Conservation (phyloP, 768 basidiomycete genomes). For the Boletus subparvulus region DNA sequence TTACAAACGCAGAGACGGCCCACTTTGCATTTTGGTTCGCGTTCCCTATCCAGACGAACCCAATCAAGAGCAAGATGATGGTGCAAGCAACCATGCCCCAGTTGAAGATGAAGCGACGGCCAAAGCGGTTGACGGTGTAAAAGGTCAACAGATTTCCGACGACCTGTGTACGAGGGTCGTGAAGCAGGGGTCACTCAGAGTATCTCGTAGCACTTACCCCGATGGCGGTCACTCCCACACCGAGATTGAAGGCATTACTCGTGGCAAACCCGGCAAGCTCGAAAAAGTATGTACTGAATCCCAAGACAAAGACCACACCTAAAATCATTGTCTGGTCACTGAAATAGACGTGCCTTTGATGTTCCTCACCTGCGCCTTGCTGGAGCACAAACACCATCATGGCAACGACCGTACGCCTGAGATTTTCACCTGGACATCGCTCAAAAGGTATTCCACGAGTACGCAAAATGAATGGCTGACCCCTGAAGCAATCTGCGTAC, state of each 20-base stretch:
- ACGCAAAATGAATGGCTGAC: constrained; percentile 6
- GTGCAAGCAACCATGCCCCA: constrained; percentile 29
- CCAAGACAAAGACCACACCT: constrained; percentile 30
- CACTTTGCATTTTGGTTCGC: constrained; percentile 16
- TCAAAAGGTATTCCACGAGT: not conserved
- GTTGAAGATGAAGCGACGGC: constrained; percentile 28
- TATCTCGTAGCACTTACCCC: constrained; percentile 11
- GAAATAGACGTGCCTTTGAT: too few relatives aligned
- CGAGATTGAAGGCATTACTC: constrained; percentile 33
- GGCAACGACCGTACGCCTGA: constrained; percentile 26
- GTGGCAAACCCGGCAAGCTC: constrained; percentile 35
- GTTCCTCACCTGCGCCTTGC: constrained; percentile 21
- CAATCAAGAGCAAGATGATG: constrained; percentile 24
- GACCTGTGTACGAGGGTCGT: constrained; percentile 9
- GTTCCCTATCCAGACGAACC: constrained; percentile 27
- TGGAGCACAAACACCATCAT: constrained; percentile 35
- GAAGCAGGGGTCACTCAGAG: not conserved
- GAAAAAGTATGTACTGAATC: constrained; percentile 36
- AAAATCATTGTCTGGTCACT: not conserved
- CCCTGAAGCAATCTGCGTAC: constrained; percentile 35
- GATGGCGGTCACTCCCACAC: constrained; percentile 28
- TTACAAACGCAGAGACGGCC: constrained; percentile 24
- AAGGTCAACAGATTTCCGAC: constrained; percentile 28
- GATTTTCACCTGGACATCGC: constrained; percentile 15
- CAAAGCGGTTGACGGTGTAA: constrained; percentile 23